Evolutionary conservation across 1,284 basidiomycete species (phyloP), one percentile per base, ranked within the genome.

Genomic region (Dichomitus squalens): DNA sequence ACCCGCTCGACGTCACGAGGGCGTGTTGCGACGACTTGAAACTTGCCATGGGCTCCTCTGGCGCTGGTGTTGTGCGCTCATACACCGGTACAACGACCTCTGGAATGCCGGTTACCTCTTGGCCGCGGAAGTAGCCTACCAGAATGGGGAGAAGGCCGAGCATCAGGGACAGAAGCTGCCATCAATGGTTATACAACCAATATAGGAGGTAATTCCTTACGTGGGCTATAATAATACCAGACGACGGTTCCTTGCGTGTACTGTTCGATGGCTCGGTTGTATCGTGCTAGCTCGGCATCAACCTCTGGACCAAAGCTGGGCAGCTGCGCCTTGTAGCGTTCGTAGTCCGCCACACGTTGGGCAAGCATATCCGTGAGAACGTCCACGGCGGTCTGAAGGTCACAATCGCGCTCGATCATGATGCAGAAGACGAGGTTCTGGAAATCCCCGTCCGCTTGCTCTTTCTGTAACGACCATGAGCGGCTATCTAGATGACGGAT

Each of bases 371-470:
- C 69, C 33, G 74, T 78, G 57, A 79, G 58, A 49, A 75, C 70
- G 50, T 79, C 73, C 33, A 79, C 71, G 3, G 73, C 79, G 29
- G 63, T 71, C 61, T 81, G 80, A 6, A 81, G 67, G 29, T 75
- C 76, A 4, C 77, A 65, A n/a, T 73, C 65, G 33, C 66, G 70
- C 61, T 80, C 77, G 35, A 74, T 65, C 76, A 81, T 80, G 52
- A 81, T 71, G 49, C 74, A 74, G 64, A 79, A 78, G 35, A 81
- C 78, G 11, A 81, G 68, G 59, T 81, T 81, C 64, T 80, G 79
- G 59, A 77, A 79, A 61, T 82, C 80, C 27, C 75, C 76, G 54
- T 80, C 79, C 6, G 76, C 72, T 58, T 81, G 79, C 60, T 81
- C 79, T 69, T 80, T 80, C 78, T 80, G 63, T 53, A 21, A 43